These are phyloP conservation scores for Coemansia sp. DNA, from an alignment of 192 early-diverging fungal species.

Conservation along the genomic window DNA sequence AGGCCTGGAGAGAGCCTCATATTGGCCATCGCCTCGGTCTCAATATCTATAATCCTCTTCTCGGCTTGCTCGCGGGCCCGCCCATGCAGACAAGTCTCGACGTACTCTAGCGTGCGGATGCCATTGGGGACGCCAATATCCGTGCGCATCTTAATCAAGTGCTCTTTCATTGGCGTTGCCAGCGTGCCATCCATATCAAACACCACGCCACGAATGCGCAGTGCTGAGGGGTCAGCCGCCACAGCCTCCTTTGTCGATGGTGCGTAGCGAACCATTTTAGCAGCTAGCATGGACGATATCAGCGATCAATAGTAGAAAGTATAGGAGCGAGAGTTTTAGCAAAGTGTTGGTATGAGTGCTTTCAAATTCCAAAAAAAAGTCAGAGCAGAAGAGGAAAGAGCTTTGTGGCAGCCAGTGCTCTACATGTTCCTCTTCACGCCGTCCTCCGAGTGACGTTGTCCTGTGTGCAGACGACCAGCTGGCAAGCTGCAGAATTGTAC, in stretches of 20 bases:
- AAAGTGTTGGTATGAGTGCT: not conserved
- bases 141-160: constrained; percentile 39
- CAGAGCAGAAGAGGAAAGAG: not conserved
- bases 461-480: constrained; percentile 1
- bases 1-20: constrained; percentile 55
- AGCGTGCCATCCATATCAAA: constrained; percentile 60
- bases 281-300: not conserved
- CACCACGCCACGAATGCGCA: constrained; percentile 51
- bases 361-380: not conserved
- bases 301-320: not conserved
- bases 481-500: not conserved
- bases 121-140: constrained; percentile 41
- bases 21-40: constrained; percentile 42
- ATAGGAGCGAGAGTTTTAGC: not conserved
- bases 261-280: constrained; percentile 34
- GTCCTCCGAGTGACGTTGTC: not conserved
- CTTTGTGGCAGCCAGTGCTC: not conserved
- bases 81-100: constrained; percentile 37
- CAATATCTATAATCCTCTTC: constrained; percentile 42
- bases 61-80: constrained; percentile 35
- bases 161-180: constrained; percentile 48
- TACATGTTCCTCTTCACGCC: not conserved
- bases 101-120: constrained; percentile 42
- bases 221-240: constrained; percentile 19
- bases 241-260: constrained; percentile 39